phyloP scores from a whole-genome alignment of 1,284 basidiomycete genomes.

The Xanthoconium separans region DNA sequence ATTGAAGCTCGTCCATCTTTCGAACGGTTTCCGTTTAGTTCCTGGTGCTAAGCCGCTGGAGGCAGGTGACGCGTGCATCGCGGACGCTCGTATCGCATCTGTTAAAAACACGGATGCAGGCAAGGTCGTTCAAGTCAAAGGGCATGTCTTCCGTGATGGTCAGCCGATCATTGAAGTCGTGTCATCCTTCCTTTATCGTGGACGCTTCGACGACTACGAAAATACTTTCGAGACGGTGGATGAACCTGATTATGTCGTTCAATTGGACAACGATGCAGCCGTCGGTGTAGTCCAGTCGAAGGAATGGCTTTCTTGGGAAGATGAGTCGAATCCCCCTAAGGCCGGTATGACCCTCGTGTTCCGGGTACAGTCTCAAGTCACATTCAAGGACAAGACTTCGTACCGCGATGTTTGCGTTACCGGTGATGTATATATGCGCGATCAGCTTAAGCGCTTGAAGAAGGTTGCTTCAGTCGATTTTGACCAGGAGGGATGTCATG shows the following conservation, averaged over 20 bases:
- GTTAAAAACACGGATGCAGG: constrained; percentile 91
- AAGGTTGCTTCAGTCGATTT: constrained; percentile 90
- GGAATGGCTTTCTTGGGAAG: constrained; percentile 97
- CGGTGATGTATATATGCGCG: constrained; percentile 84
- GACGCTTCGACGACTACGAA: constrained; percentile 88
- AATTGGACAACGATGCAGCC: constrained; percentile 73
- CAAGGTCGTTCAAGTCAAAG: constrained; percentile 92
- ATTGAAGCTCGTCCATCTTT: constrained; percentile 93
- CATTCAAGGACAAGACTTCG: constrained; percentile 89
- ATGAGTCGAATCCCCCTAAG: constrained; percentile 75
- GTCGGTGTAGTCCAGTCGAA: constrained; percentile 93
- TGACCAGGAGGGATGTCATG: constrained; percentile 82
- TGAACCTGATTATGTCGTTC: constrained; percentile 85
- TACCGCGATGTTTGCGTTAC: constrained; percentile 82
- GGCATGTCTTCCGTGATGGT: constrained; percentile 74
- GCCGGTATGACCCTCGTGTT: constrained; percentile 87
- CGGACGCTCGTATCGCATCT: constrained; percentile 86
- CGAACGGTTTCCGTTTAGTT: constrained; percentile 92
- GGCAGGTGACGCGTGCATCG: constrained; percentile 88
- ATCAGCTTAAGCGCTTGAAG: constrained; percentile 82
- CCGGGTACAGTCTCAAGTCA: constrained; percentile 82
- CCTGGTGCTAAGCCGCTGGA: constrained; percentile 74
- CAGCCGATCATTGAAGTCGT: constrained; percentile 89
- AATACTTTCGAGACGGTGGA: constrained; percentile 95
- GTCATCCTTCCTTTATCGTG: constrained; percentile 96